Base-by-base conservation (phyloP, 1,284 basidiomycete species). In the Puccinia triticina region DNA sequence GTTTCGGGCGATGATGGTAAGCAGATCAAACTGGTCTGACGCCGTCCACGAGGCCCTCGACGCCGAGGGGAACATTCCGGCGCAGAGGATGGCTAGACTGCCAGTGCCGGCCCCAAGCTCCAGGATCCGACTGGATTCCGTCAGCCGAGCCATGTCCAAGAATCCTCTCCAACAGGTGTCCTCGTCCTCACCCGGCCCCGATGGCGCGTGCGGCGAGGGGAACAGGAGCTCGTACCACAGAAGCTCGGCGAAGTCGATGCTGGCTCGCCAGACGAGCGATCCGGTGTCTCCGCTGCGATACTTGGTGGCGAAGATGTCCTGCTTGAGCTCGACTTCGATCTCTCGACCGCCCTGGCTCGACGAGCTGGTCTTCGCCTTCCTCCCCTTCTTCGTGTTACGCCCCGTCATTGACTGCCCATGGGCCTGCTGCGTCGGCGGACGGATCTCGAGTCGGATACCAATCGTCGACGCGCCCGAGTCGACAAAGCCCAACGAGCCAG, bases 101-200 rank as follows among this genome's bases (percentile, higher is more conserved):
- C 76, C 76, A n/a, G 76, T 77, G 48, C 76, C 76, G 32, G 76
- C 37, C 16, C 76, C 76, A 7, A 77, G 50, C 64, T 77, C 76
- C 46, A 77, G 34, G 48, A 77, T 67, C 12, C 43, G 76, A 43
- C 14, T 21, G 32, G 61, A 46, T 32, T 26, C 32, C 29, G 29
- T 46, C n/a, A 77, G 48, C 32, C 59, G 50, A 26, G 4, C 29
- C 76, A 77, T 77, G 23, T 66, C 61, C 64, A 77, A 67, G 5
- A 48, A 46, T 26, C 43, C 43, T 5, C 67, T 7, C 37, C 29
- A 29, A 37, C 61, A 29, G n/a, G 11, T 4, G 21, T 69, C 37
- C 23, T 69, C 40, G 21, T 5, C 8, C 14, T 16, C n/a, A 23
- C 43, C 61, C 18, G 26, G 26, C 7, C 29, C n/a, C 43, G 4